Evolutionary conservation across 768 basidiomycete genomes (phyloP).

Genomic region (Boletus subparvulus): DNA sequence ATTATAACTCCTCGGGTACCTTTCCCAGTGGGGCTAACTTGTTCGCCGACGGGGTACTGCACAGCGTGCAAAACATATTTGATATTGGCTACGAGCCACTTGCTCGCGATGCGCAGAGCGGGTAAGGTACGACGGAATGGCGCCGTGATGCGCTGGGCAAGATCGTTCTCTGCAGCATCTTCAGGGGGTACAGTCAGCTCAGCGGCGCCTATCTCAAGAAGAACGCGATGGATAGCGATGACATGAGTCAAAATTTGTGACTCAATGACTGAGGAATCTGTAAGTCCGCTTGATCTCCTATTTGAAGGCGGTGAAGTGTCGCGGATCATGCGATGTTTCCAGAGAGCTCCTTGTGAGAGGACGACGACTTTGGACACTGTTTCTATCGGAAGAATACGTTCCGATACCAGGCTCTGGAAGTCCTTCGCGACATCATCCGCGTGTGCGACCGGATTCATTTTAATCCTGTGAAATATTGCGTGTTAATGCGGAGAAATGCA

Average conservation of each 20-base stretch:
- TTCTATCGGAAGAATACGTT: conserved; percentile 72
- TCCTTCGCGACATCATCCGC: conserved; percentile 50
- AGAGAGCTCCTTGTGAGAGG: conserved; percentile 77
- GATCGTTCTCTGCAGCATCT: conserved; percentile 54
- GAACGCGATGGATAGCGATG: conserved; percentile 57
- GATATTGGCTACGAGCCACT: conserved; percentile 82
- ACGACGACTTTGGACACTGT: conserved; percentile 72
- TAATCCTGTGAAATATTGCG: conserved; percentile 7
- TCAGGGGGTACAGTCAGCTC: conserved; percentile 58
- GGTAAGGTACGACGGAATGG: conserved; percentile 83
- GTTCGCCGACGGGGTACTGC: conserved; percentile 29
- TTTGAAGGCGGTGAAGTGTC: conserved; percentile 36
- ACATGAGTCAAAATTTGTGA: conserved; percentile 66
- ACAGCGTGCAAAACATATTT: conserved; percentile 57
- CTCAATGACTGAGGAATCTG: conserved; percentile 48
- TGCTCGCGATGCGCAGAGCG: conserved; percentile 80
- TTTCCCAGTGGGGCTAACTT: conserved; percentile 8
- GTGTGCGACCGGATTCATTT: conserved; percentile 51
- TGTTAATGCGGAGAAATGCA: conserved; percentile 2
- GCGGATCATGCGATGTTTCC: conserved; percentile 79
- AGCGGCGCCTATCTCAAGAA: conserved; percentile 64
- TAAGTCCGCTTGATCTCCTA: conserved; percentile 23
- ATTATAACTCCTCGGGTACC: conserved; percentile 29
- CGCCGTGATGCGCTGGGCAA: conserved; percentile 84
- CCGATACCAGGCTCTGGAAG: conserved; percentile 60